Conservation (phyloP, 129 eudicot genomes). For the Centaurea solstitialis region DNA sequence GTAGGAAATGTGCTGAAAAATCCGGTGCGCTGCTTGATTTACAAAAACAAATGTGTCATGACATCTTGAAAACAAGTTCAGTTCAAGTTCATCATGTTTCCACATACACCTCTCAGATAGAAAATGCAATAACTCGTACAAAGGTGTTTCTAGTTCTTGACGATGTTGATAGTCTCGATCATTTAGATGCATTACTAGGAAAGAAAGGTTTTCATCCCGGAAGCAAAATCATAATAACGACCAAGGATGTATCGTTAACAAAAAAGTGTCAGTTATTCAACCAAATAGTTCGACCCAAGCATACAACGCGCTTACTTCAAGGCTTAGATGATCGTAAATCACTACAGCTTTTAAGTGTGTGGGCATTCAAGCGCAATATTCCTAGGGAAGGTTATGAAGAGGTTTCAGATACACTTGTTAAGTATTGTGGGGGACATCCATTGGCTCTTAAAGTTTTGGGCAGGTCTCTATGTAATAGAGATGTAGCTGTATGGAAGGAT, state of each 20-base stretch:
- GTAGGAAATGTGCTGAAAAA: background rate
- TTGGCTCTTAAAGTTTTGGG: constrained; percentile 36
- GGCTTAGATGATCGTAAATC: constrained; percentile 8
- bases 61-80: constrained; percentile 3
- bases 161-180: background rate
- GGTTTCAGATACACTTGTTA: background rate
- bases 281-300: constrained; percentile 1
- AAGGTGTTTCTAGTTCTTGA: constrained; percentile 35
- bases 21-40: constrained; percentile 17
- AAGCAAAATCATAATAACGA: constrained; percentile 39
- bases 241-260: constrained; percentile 13
- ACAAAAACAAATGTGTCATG: constrained; percentile 30
- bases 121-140: background rate
- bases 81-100: background rate
- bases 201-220: constrained; percentile 13
- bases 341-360: constrained; percentile 27
- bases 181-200: background rate
- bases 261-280: background rate
- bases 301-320: background rate
- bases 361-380: constrained; percentile 29
- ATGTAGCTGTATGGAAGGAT: constrained; percentile 20
- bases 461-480: constrained; percentile 15
- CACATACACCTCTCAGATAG: constrained; percentile 13
- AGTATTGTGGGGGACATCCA: constrained; percentile 32
- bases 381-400: constrained; percentile 19